These are phyloP conservation scores for Xylaria sp. DNA, from an alignment of 2,329 filamentous ascomycete genomes.

Conservation along the genomic window DNA sequence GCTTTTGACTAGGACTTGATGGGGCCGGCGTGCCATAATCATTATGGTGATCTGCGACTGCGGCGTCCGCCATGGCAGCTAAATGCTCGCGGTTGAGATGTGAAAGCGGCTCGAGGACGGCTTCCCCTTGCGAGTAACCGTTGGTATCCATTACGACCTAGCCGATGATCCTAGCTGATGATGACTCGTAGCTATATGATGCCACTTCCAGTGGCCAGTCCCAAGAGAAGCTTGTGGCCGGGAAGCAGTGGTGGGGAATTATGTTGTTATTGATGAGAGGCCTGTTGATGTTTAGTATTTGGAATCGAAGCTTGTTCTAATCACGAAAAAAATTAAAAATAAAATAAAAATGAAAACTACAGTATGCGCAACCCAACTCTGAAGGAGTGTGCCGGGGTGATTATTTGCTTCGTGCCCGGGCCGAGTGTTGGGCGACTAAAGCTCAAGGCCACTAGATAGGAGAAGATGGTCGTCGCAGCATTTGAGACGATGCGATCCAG, in stretches of 20 bases:
- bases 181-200: conserved; percentile 25
- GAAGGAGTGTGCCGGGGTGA: background rate
- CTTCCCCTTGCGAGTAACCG: conserved; percentile 42
- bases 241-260: conserved; percentile 18
- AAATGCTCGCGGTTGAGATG: conserved; percentile 43
- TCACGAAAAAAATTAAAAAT: too few relatives aligned
- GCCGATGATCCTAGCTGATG: conserved; percentile 16
- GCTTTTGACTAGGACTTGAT: conserved; percentile 57
- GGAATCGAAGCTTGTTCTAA: background rate
- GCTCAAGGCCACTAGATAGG: background rate
- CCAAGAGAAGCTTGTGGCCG: conserved; percentile 21
- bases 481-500: conserved; percentile 9
- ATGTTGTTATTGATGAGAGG: conserved; percentile 13
- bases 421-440: conserved; percentile 5
- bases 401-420: background rate
- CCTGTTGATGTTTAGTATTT: conserved; percentile 30
- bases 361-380: background rate
- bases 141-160: conserved; percentile 41
- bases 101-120: conserved; percentile 41
- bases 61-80: conserved; percentile 54
- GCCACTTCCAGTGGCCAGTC: conserved; percentile 33
- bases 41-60: conserved; percentile 55
- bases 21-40: conserved; percentile 50
- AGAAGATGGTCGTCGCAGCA: conserved; percentile 4
- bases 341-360: background rate